Conservation (phyloP, 306 rosid genomes). For the Boehmeria nivea region DNA sequence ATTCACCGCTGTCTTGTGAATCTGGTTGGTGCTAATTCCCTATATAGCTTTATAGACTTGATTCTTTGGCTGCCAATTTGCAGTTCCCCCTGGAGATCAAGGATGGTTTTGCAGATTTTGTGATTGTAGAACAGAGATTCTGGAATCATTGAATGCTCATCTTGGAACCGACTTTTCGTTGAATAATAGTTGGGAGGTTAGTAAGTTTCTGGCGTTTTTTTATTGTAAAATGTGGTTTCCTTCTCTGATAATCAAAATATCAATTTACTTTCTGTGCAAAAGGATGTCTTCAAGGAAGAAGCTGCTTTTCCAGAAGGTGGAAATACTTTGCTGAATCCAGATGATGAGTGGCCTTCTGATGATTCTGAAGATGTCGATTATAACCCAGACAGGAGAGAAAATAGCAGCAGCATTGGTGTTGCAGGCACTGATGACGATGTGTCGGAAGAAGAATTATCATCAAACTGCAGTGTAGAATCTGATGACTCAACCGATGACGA, state of each 20-base stretch:
- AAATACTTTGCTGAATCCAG: conserved; percentile 46
- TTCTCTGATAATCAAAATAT: conserved; percentile 2
- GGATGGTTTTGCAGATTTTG: conserved; percentile 85
- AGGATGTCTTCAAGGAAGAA: conserved; percentile 89
- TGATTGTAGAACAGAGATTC: conserved; percentile 78
- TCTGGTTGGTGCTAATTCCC: too few relatives aligned
- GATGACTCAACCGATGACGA: conserved; percentile 56
- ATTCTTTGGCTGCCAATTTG: conserved; percentile 17
- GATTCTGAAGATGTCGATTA: conserved; percentile 90
- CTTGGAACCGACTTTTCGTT: conserved; percentile 72
- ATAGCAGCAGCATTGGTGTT: conserved; percentile 27
- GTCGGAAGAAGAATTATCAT: conserved; percentile 35
- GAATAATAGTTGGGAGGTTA: conserved; percentile 76
- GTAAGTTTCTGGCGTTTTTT: conserved; percentile 14
- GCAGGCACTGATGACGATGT: conserved; percentile 39
- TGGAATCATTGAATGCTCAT: conserved; percentile 75
- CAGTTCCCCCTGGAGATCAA: conserved; percentile 76
- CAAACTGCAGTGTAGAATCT: conserved; percentile 42
- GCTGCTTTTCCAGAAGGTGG: conserved; percentile 64
- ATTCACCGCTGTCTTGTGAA: conserved; percentile 7
- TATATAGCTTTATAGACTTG: too few relatives aligned
- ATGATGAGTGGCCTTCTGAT: conserved; percentile 87
- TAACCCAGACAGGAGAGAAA: conserved; percentile 66
- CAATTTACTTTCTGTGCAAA: conserved; percentile 9
- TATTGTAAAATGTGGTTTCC: not conserved